Base-by-base conservation (phyloP, 352 stramenopile genomes). In the Phytopythium cucurbitacearum region DNA sequence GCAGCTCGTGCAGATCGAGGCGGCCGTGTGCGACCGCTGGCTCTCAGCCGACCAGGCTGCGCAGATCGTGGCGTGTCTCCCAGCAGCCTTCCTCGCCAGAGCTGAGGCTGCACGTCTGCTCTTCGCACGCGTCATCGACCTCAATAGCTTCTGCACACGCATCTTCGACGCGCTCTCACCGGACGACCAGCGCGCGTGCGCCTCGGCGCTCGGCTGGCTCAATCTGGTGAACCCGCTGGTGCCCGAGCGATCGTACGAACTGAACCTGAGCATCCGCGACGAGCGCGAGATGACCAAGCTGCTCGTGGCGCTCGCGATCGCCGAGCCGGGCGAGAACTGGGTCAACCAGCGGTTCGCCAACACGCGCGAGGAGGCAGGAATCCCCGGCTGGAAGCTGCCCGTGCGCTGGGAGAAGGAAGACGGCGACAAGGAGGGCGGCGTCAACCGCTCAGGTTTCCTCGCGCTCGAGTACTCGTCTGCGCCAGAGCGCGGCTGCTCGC, bases 1-100 rank as follows among this genome's bases (percentile, higher is more conserved):
- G 36, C 90, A 91, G 55, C 69, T 94, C 53, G 78, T 91, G 41
- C 79, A 91, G 61, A 89, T 94, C 44, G 81, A 94, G 60, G 87
- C 76, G 10, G 73, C 75, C 0, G 72, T 90, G 13, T 90, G 79
- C 37, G 79, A 89, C 48, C 81, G 80, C 4, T 91, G 80, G 77
- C 69, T 94, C n/a, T 80, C 75, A 7, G 81, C 71, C 34, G 71
- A 71, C 11, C 83, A 91, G 41, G 83, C 78, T 0, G 66, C 72
- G 5, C 67, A 84, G 56, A 91, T 93, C 59, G 73, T 93, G 45
- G 51, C 71, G 48, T 90, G 83, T 51, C 87, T 93, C 80, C 83
- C 83, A 1, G 62, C 57, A 0, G 60, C 64, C 5, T 89, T 85
- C 61, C 63, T 79, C 34, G 76, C 79, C 1, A 62, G 74, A 11